Conservation (phyloP, 108 stramenopile genomes). For the Aurantiochytrium sp. region DNA sequence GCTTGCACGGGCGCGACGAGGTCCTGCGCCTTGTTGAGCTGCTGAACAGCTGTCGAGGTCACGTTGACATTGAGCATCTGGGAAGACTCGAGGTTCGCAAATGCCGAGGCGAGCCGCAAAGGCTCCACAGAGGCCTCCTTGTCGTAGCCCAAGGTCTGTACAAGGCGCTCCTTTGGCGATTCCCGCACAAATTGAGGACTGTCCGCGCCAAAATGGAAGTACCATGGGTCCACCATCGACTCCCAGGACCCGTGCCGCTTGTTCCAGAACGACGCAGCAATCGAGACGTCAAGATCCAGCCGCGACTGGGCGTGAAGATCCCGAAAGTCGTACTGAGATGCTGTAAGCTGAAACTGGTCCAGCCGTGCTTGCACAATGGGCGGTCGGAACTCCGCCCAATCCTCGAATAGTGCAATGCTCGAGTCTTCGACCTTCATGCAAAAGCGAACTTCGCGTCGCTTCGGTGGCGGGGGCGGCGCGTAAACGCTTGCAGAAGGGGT, state of each 20-base stretch:
- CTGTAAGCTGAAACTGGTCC: neutral
- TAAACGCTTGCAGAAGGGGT: no score
- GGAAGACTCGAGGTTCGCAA: neutral
- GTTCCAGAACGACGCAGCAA: neutral
- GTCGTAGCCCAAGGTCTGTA: neutral
- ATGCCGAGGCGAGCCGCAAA: neutral
- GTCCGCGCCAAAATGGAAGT: neutral
- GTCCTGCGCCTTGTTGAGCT: neutral
- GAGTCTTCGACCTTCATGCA: neutral
- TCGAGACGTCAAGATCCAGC: neutral
- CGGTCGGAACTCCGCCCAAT: neutral
- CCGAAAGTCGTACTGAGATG: neutral
- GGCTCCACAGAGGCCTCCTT: neutral
- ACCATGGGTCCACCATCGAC: slow-evolving; percentile 10
- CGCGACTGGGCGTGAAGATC: neutral
- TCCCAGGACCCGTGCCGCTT: neutral
- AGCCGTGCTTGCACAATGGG: neutral
- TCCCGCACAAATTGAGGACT: neutral
- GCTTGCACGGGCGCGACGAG: neutral
- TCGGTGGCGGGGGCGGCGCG: neutral
- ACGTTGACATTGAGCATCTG: slow-evolving; percentile 22
- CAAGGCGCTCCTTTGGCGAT: neutral
- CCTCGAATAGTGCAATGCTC: neutral
- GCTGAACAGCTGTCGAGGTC: neutral
- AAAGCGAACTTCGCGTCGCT: neutral